Percentiles rank a stretch among this genome's conserved stretches.
These are phyloP conservation scores for Fusarium humuli DNA, from an alignment of 2,329 filamentous ascomycete genomes.

Conservation along the genomic window DNA sequence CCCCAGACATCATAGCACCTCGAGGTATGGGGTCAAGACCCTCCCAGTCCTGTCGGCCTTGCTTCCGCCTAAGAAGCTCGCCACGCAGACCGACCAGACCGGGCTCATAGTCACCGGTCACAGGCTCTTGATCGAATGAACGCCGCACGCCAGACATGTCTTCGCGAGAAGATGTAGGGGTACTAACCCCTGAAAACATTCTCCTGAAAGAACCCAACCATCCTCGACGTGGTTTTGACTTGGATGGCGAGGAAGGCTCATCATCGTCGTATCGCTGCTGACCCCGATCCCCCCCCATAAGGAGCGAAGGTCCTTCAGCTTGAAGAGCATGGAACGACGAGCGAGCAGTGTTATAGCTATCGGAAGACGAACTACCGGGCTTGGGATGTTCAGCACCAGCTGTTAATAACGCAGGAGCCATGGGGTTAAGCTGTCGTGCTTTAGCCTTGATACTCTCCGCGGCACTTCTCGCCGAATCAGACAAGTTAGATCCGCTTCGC, in stretches of 20 bases:
- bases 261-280: slow-evolving; percentile 51
- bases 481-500: slow-evolving; percentile 67
- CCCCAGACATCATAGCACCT: slow-evolving; percentile 48
- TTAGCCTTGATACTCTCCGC: slow-evolving; percentile 56
- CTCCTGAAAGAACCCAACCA: slow-evolving; percentile 77
- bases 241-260: slow-evolving; percentile 66
- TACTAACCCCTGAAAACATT: slow-evolving; percentile 64
- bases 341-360: slow-evolving; percentile 65
- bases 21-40: slow-evolving; percentile 37
- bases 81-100: slow-evolving; percentile 58
- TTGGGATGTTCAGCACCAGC: slow-evolving; percentile 49
- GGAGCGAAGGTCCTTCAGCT: slow-evolving; percentile 63
- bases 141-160: slow-evolving; percentile 47
- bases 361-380: slow-evolving; percentile 56
- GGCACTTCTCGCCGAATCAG: slow-evolving; percentile 63
- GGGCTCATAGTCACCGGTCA: slow-evolving; percentile 59
- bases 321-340: slow-evolving; percentile 65
- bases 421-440: slow-evolving; percentile 51
- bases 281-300: slow-evolving; percentile 52
- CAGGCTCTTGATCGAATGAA: slow-evolving; percentile 50
- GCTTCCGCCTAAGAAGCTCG: slow-evolving; percentile 65
- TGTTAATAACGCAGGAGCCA: slow-evolving; percentile 45
- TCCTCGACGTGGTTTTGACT: slow-evolving; percentile 66
- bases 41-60: slow-evolving; percentile 67
- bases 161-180: slow-evolving; percentile 45